These are phyloP conservation scores for Lolium rigidum DNA, from an alignment of 176 grass and related monocot species.

Conservation along the genomic window DNA sequence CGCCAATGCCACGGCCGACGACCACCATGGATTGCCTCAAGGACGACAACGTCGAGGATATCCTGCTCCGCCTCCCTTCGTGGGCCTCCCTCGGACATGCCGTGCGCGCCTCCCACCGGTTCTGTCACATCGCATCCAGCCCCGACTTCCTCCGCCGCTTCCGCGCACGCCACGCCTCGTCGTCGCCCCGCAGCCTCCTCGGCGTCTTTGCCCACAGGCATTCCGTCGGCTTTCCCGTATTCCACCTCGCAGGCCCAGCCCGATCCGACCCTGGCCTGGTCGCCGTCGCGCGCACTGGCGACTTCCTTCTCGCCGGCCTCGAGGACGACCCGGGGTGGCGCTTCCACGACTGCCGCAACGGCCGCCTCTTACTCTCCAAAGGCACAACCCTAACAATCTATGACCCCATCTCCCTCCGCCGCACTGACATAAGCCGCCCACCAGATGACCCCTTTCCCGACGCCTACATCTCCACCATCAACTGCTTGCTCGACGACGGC, in stretches of 20 bases:
- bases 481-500: background rate
- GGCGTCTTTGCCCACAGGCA: background rate
- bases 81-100: background rate
- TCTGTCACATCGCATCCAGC: background rate
- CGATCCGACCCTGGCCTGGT: conserved; percentile 37
- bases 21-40: conserved; percentile 1
- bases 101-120: background rate
- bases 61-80: background rate
- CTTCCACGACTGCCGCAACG: conserved; percentile 6
- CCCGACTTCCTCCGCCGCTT: conserved; percentile 5
- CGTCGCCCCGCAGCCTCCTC: conserved; percentile 10
- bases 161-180: conserved; percentile 7
- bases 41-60: conserved; percentile 2
- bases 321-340: conserved; percentile 35
- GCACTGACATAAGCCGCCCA: background rate
- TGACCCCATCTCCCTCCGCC: conserved; percentile 9
- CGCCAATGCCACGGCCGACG: background rate
- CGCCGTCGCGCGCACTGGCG: conserved; percentile 27
- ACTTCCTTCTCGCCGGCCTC: conserved; percentile 26
- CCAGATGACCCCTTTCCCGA: background rate
- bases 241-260: conserved; percentile 27
- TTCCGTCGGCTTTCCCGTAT: conserved; percentile 26
- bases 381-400: background rate
- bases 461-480: background rate
- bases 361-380: conserved; percentile 17